Evolutionary conservation across 257 asterid species (phyloP), one percentile per base, ranked within the genome.

Genomic region (Handroanthus guayacan): DNA sequence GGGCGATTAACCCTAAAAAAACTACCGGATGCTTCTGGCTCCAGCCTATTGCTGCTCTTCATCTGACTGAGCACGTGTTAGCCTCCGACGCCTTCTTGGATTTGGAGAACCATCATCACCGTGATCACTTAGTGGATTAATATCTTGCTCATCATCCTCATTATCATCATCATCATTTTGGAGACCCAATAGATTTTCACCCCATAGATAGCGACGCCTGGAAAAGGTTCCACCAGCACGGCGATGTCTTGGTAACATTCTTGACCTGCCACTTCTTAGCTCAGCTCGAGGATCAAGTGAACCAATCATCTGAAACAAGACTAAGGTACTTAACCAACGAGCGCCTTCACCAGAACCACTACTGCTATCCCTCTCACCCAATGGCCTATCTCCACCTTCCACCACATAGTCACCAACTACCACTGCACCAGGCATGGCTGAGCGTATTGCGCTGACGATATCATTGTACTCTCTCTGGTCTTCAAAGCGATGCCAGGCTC

Each of bases 391-490:
- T 16, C 87, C 84, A 76, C 84, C 85, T 16, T 94, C 98, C 48
- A 91, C 75, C 83, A 88, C 95, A 75, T 94, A 91, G 82, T 94
- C 98, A 38, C 99, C 99, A 13, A 94, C 78, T 3, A 94, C 90
- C 66, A 90, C 57, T 1, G 99, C 94, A 41, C 97, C 98, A 0
- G 98, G 98, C 91, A 92, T 85, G 50, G 97, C 92, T 0, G 97
- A 86, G 34, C 82, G 91, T 16, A 94, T 73, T 1, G 98, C 96
- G 60, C 92, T 94, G 58, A 94, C 91, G 12, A 89, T 87, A 75
- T 95, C 99, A 70, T 85, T 89, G 67, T 91, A 84, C 84, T 91
- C 96, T 65, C 98, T 84, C 78, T 89, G 96, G 69, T 85, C 85
- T 75, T 92, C 92, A 13, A 95, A 89, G 75, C 77, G 90, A 12